These are phyloP conservation scores for Fibroporia radiculosa DNA, from an alignment of 768 basidiomycete genomes.

Conservation along the genomic window DNA sequence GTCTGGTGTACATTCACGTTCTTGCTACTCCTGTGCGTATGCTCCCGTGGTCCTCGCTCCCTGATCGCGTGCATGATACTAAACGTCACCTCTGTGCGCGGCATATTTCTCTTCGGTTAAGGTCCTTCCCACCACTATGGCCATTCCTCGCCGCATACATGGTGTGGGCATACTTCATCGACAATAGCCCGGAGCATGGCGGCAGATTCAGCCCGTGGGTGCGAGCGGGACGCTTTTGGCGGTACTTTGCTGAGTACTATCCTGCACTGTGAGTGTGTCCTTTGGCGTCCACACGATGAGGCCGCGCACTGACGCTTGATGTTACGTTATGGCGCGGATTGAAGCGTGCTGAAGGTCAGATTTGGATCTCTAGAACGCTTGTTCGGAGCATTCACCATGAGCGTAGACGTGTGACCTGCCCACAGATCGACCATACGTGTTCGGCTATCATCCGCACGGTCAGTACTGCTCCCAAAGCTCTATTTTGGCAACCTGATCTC, in stretches of 20 bases:
- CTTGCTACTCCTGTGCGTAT: constrained; percentile 72
- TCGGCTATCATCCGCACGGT: constrained; percentile 99
- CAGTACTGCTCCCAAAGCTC: too few relatives aligned
- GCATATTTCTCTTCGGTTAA: constrained; percentile 27
- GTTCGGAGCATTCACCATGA: not conserved
- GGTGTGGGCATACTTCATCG: constrained; percentile 71
- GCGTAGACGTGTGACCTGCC: constrained; percentile 83
- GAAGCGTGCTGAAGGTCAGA: constrained; percentile 35
- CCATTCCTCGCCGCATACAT: constrained; percentile 71
- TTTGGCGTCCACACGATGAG: not conserved
- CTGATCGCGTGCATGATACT: not conserved
- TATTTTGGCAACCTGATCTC: too few relatives aligned
- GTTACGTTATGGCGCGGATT: not conserved
- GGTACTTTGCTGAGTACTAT: constrained; percentile 88
- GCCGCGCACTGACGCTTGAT: not conserved
- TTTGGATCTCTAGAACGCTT: not conserved
- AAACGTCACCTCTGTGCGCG: too few relatives aligned
- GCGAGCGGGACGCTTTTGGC: constrained; percentile 65
- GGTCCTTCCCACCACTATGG: constrained; percentile 88
- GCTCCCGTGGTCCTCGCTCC: not conserved
- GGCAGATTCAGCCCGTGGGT: constrained; percentile 71
- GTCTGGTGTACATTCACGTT: constrained; percentile 59
- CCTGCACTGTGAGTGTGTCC: constrained; percentile 70
- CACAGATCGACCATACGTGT: constrained; percentile 87
- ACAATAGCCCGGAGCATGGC: constrained; percentile 67